Conservation (phyloP, 139 green algal genomes). For the Pleodorina starrii region DNA sequence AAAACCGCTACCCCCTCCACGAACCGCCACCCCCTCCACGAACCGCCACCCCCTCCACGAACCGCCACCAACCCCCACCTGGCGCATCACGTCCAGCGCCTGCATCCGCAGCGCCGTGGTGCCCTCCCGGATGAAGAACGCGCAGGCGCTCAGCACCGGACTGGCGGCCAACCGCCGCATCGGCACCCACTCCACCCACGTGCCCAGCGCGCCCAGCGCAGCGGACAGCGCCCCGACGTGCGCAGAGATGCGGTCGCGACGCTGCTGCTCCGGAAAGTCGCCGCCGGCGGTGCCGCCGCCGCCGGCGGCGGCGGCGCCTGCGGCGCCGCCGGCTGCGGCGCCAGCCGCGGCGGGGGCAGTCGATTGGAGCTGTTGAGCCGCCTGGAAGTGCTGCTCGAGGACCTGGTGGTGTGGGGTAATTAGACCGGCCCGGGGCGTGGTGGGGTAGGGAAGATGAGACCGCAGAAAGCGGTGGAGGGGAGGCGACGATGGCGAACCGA, state of each 20-base stretch:
- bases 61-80: constrained; percentile 60
- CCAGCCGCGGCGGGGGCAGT: constrained; percentile 40
- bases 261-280: neutral
- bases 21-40: too few species aligned
- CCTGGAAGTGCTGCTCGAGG: constrained; percentile 64
- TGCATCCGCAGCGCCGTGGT: constrained; percentile 56
- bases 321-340: neutral
- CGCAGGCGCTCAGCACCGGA: constrained; percentile 73
- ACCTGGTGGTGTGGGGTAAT: constrained; percentile 37
- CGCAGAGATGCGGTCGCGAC: neutral
- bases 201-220: constrained; percentile 65
- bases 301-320: neutral
- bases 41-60: too few species aligned
- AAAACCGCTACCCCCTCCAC: too few species aligned
- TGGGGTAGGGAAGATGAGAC: too few species aligned
- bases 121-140: constrained; percentile 69
- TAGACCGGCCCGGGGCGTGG: too few species aligned
- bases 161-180: constrained; percentile 66
- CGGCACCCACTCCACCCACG: constrained; percentile 83
- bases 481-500: too few species aligned
- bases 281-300: neutral
- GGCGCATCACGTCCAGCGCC: constrained; percentile 75
- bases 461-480: too few species aligned
- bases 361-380: constrained; percentile 47
- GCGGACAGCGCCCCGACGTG: constrained; percentile 58